phyloP scores from a whole-genome alignment of 2,329 filamentous ascomycete genomes.

The Rasamsonia emersonii region DNA sequence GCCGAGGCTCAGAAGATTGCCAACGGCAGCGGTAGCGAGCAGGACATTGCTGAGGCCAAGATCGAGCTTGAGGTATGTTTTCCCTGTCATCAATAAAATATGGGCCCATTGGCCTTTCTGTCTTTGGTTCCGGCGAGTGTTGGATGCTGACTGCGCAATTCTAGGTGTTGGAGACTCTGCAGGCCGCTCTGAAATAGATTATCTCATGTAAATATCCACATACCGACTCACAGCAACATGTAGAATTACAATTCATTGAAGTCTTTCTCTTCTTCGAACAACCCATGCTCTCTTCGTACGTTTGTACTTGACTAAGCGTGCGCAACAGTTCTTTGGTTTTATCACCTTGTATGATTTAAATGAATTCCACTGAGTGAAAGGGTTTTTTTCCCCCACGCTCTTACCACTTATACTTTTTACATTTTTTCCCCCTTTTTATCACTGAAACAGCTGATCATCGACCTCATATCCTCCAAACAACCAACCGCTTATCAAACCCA shows the following conservation, averaged over 20 bases:
- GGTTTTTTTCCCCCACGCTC: too few relatives aligned
- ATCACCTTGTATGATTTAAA: too few relatives aligned
- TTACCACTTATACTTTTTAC: not conserved
- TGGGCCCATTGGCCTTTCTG: conserved; percentile 1
- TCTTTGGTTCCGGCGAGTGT: too few relatives aligned
- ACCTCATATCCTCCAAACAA: conserved; percentile 43
- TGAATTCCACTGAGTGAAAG: too few relatives aligned
- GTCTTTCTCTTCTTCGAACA: too few relatives aligned
- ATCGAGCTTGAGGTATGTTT: conserved; percentile 86
- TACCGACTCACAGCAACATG: conserved; percentile 24
- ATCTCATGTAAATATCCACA: conserved; percentile 32
- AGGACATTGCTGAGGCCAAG: conserved; percentile 97
- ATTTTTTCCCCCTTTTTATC: not conserved
- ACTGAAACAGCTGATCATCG: conserved; percentile 2
- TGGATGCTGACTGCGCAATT: conserved; percentile 10
- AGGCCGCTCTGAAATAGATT: conserved; percentile 41
- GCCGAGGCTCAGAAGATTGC: conserved; percentile 93
- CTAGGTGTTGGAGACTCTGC: conserved; percentile 42
- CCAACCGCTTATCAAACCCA: conserved; percentile 54
- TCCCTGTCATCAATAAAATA: not conserved
- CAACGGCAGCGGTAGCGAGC: conserved; percentile 81
- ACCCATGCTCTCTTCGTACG: too few relatives aligned
- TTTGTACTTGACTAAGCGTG: too few relatives aligned
- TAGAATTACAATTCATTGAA: conserved; percentile 33
- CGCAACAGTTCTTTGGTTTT: too few relatives aligned